Conservation (phyloP, 176 grass and related monocot genomes). For the Thinopyrum elongatum region DNA sequence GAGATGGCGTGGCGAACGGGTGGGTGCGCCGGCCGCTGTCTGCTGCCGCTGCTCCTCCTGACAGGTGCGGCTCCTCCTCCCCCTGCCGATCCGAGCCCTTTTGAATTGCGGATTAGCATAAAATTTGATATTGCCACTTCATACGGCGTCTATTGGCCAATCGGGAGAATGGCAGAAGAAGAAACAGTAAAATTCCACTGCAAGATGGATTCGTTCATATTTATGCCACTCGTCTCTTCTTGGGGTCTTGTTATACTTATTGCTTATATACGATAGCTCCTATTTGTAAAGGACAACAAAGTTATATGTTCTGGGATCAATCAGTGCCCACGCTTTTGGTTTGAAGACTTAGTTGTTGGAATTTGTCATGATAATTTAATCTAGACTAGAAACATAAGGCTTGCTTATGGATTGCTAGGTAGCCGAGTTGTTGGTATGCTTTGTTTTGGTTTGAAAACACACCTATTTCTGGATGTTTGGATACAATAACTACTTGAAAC, state of each 20-base stretch:
- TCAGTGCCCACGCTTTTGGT: neutral
- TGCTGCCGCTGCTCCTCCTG: conserved; percentile 60
- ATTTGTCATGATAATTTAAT: neutral
- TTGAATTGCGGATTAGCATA: neutral
- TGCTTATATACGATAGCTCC: neutral
- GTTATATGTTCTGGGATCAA: neutral
- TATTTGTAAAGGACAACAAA: neutral
- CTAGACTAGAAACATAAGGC: neutral
- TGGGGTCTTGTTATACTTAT: neutral
- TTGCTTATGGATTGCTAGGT: conserved; percentile 15
- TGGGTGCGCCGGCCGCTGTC: conserved; percentile 40
- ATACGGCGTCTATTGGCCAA: neutral
- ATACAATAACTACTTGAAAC: neutral
- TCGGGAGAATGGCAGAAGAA: neutral
- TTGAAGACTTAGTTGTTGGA: neutral
- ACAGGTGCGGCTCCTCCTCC: conserved; percentile 28
- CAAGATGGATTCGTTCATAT: neutral
- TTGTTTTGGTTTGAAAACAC: conserved; percentile 1
- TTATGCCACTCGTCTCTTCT: neutral
- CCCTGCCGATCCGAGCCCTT: neutral
- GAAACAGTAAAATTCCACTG: neutral
- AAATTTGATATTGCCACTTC: neutral
- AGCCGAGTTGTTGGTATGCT: neutral
- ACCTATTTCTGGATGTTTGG: neutral
- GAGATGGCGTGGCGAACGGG: conserved; percentile 51